Evolutionary conservation across 805 yeast species (phyloP).

Genomic region (Metschnikowia vanudenii): DNA sequence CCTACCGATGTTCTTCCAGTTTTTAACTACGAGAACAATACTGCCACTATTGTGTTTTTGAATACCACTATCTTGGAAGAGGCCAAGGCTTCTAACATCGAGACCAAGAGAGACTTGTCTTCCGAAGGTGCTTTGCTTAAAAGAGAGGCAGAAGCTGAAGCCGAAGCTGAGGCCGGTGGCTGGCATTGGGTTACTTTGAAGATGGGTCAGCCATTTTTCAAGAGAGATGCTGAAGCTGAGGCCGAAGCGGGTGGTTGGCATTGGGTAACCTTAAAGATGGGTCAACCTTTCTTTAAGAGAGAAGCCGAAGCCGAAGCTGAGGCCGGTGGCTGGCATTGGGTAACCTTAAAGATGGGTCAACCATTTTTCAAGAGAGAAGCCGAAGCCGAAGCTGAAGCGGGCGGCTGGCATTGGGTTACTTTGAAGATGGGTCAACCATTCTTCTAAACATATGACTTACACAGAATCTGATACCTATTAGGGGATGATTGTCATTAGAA

Average conservation of each 20-base stretch:
- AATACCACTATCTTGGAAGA: conserved; percentile 19
- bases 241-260: too few species aligned
- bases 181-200: too few species aligned
- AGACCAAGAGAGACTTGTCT: conserved; percentile 3
- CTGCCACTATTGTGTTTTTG: conserved; percentile 16
- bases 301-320: conserved; percentile 13
- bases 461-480: too few species aligned
- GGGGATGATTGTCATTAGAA: too few species aligned
- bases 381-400: conserved; percentile 12
- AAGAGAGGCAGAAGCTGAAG: conserved; percentile 16
- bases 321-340: conserved; percentile 2
- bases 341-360: neutral
- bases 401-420: conserved; percentile 9
- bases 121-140: conserved; percentile 5
- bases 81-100: conserved; percentile 13
- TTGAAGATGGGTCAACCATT: neutral
- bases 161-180: too few species aligned
- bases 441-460: neutral
- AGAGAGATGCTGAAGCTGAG: conserved; percentile 17
- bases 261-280: too few species aligned
- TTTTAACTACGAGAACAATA: conserved; percentile 12
- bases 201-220: conserved; percentile 2
- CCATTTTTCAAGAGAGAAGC: conserved; percentile 16
- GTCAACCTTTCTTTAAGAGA: conserved; percentile 11
- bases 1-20: conserved; percentile 16